Evolutionary conservation across 169 alveolate species (phyloP).

Genomic region (Cystoisospora suis): DNA sequence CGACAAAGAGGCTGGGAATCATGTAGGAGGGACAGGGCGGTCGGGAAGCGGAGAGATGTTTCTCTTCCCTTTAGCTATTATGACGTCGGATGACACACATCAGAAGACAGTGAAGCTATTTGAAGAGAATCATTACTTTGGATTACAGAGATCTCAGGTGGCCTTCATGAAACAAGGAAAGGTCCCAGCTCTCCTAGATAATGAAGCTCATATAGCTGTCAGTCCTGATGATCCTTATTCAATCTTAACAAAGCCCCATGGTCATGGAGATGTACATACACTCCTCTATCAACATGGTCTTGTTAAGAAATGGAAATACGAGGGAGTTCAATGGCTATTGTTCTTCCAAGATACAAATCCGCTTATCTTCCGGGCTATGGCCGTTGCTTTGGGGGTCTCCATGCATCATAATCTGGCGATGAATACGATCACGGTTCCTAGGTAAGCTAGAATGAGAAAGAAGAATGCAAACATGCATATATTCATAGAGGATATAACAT

Average conservation of each 20-base stretch:
- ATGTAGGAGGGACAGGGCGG: neutral
- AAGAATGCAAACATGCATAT: too few relatives aligned
- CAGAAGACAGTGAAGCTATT: slow-evolving; percentile 79
- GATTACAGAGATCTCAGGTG: slow-evolving; percentile 81
- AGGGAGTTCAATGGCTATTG: slow-evolving; percentile 85
- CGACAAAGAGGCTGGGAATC: slow-evolving; percentile 33
- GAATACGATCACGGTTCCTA: slow-evolving; percentile 67
- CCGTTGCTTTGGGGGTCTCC: slow-evolving; percentile 89
- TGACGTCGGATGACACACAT: slow-evolving; percentile 95
- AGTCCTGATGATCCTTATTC: slow-evolving; percentile 53
- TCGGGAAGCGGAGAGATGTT: too few relatives aligned
- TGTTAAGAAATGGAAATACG: slow-evolving; percentile 60
- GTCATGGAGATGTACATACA: slow-evolving; percentile 95
- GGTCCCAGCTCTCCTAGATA: slow-evolving; percentile 93
- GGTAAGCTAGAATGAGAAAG: too few relatives aligned
- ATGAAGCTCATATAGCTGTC: slow-evolving; percentile 84
- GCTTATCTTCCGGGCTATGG: slow-evolving; percentile 83
- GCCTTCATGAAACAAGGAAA: slow-evolving; percentile 88
- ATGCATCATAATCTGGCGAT: slow-evolving; percentile 38
- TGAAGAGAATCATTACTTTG: slow-evolving; percentile 82
- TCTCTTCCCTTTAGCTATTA: slow-evolving; percentile 88
- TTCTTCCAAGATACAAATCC: slow-evolving; percentile 93
- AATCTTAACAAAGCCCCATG: slow-evolving; percentile 91
- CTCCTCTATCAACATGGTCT: slow-evolving; percentile 83
- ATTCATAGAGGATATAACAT: too few relatives aligned